phyloP scores from a whole-genome alignment of 2,329 filamentous ascomycete genomes.

The Aspergillus pseudotamarii region DNA sequence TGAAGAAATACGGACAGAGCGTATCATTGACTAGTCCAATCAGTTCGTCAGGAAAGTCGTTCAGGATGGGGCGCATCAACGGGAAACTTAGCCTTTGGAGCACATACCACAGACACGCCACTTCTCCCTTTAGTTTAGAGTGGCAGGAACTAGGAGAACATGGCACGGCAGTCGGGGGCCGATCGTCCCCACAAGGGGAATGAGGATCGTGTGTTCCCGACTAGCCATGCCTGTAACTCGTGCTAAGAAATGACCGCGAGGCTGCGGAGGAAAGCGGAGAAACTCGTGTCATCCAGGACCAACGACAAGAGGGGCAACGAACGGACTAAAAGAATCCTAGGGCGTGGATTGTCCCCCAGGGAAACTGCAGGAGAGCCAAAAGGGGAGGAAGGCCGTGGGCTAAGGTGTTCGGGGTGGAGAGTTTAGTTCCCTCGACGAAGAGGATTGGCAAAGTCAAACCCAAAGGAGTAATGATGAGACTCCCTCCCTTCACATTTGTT shows the following conservation, averaged over 20 bases:
- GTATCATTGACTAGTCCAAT: slow-evolving; percentile 9
- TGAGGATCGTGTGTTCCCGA: slow-evolving; percentile 25
- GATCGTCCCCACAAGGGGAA: slow-evolving; percentile 29
- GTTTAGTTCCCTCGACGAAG: slow-evolving; percentile 19
- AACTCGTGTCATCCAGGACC: slow-evolving; percentile 11
- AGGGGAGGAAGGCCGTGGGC: slow-evolving; percentile 16
- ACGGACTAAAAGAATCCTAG: not conserved
- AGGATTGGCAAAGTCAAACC: slow-evolving; percentile 22
- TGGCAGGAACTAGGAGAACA: slow-evolving; percentile 16
- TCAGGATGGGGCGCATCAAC: slow-evolving; percentile 16
- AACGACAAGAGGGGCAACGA: slow-evolving; percentile 2
- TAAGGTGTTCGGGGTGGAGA: slow-evolving; percentile 21
- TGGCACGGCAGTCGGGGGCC: slow-evolving; percentile 27
- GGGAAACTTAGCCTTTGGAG: slow-evolving; percentile 6
- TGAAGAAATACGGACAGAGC: slow-evolving; percentile 13
- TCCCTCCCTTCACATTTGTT: not conserved
- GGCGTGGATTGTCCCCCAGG: not conserved
- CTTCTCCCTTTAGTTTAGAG: slow-evolving; percentile 19
- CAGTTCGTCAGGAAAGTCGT: slow-evolving; percentile 12
- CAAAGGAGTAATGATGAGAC: slow-evolving; percentile 23
- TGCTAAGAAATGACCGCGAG: slow-evolving; percentile 14
- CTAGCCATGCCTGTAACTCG: slow-evolving; percentile 20
- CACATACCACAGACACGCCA: slow-evolving; percentile 21
- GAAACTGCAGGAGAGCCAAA: slow-evolving; percentile 11
- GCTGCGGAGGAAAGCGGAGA: slow-evolving; percentile 17